Evolutionary conservation across 2,329 filamentous ascomycete genomes (phyloP).

Genomic region (Sclerotinia sclerotiorum): DNA sequence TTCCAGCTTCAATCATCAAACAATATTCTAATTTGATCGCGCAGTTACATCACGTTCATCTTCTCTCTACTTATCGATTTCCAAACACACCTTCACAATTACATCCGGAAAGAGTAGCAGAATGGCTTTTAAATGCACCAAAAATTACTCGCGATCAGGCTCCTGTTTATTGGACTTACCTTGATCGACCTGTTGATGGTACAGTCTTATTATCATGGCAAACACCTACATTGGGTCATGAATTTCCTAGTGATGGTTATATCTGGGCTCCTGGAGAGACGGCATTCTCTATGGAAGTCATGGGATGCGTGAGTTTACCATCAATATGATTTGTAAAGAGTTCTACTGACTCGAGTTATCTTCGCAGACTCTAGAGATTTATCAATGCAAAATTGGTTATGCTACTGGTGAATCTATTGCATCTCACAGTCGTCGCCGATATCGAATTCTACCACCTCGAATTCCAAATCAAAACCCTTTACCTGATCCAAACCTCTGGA

Average conservation of each 20-base stretch:
- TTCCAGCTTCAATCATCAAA: constrained; percentile 16
- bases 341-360: constrained; percentile 25
- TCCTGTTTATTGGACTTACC: constrained; percentile 90
- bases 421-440: constrained; percentile 77
- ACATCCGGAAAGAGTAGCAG: constrained; percentile 73
- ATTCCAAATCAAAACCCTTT: constrained; percentile 68
- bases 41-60: constrained; percentile 68
- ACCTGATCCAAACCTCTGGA: constrained; percentile 80
- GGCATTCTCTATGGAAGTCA: constrained; percentile 70
- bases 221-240: constrained; percentile 68
- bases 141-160: constrained; percentile 81
- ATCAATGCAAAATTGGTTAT: constrained; percentile 78
- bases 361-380: constrained; percentile 79
- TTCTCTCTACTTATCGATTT: constrained; percentile 81
- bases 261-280: constrained; percentile 84
- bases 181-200: constrained; percentile 79
- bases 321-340: not conserved
- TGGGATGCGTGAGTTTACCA: constrained; percentile 59
- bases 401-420: constrained; percentile 72
- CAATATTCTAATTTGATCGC: constrained; percentile 25
- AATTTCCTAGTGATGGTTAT: constrained; percentile 88
- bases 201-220: constrained; percentile 88
- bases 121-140: constrained; percentile 80
- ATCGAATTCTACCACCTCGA: constrained; percentile 75
- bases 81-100: constrained; percentile 66